phyloP scores from a whole-genome alignment of 495 filamentous ascomycete species.

The Penicillium lividum region DNA sequence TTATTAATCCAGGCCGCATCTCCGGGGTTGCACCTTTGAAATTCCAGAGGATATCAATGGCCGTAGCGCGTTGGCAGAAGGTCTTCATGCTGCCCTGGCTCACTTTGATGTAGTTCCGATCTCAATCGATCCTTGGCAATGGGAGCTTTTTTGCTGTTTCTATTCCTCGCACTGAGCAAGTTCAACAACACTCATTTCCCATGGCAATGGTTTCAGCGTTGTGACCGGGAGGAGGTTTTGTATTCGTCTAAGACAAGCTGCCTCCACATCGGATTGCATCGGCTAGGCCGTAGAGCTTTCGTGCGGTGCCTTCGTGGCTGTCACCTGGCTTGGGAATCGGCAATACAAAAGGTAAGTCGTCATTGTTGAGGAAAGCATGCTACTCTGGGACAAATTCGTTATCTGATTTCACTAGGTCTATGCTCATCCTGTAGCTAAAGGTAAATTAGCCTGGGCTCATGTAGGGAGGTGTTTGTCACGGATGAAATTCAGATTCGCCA shows the following conservation, averaged over 20 bases:
- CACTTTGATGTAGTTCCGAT: conserved; percentile 14
- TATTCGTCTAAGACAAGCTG: conserved; percentile 24
- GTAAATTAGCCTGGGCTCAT: neutral
- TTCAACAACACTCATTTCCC: conserved; percentile 24
- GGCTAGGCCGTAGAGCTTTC: conserved; percentile 27
- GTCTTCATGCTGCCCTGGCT: conserved; percentile 20
- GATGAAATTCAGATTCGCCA: no score
- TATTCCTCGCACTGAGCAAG: conserved; percentile 24
- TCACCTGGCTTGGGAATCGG: conserved; percentile 23
- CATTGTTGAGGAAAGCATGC: conserved; percentile 1
- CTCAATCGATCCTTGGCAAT: conserved; percentile 29
- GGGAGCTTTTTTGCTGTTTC: conserved; percentile 12
- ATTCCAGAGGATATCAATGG: conserved; percentile 33
- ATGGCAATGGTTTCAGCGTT: conserved; percentile 23
- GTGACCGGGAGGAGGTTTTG: conserved; percentile 7
- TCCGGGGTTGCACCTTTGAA: conserved; percentile 26
- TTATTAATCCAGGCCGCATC: conserved; percentile 32
- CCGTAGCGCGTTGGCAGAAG: conserved; percentile 27
- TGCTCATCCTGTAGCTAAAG: neutral
- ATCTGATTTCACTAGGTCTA: neutral
- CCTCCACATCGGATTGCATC: conserved; percentile 18
- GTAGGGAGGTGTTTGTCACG: no score
- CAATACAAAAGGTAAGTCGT: conserved; percentile 18
- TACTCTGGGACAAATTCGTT: neutral
- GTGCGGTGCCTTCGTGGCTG: conserved; percentile 25